A percentile compares a stretch with the other conserved stretches of the same genome.
phyloP scores from a whole-genome alignment of 2,329 filamentous ascomycete genomes.

The Aspergillus neoniger region DNA sequence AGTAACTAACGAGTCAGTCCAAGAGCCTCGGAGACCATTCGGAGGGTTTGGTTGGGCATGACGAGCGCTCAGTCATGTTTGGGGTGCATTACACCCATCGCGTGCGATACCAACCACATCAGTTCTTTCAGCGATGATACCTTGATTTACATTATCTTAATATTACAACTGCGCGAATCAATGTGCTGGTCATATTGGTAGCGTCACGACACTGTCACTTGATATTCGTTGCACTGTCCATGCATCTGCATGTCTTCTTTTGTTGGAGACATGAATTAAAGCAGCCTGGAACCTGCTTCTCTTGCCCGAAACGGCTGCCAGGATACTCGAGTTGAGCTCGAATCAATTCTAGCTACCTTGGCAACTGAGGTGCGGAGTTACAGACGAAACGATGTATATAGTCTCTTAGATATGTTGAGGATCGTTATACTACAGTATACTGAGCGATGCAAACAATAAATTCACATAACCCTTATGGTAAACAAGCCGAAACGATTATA shows the following conservation, averaged over 20 bases:
- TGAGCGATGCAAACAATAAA: no score
- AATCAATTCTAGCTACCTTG: no score
- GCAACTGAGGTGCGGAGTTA: no score
- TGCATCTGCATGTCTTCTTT: neutral
- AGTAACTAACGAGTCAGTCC: constrained; percentile 23
- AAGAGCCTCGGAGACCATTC: constrained; percentile 28
- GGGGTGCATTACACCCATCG: neutral
- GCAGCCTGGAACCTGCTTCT: no score
- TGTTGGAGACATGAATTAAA: neutral
- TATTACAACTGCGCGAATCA: neutral
- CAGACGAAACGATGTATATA: no score
- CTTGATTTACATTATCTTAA: neutral
- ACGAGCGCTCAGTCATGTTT: constrained; percentile 9
- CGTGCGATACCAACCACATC: neutral
- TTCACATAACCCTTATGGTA: no score
- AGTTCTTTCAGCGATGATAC: constrained; percentile 6
- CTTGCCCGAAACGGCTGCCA: no score
- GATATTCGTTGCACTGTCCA: no score
- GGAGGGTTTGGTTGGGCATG: constrained; percentile 37
- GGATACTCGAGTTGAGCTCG: no score
- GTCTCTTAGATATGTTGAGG: no score
- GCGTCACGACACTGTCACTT: neutral
- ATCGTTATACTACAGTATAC: no score
- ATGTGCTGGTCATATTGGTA: constrained; percentile 9
- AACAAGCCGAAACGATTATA: no score